Conservation (phyloP, 352 stramenopile genomes). For the Globisporangium viniferum region DNA sequence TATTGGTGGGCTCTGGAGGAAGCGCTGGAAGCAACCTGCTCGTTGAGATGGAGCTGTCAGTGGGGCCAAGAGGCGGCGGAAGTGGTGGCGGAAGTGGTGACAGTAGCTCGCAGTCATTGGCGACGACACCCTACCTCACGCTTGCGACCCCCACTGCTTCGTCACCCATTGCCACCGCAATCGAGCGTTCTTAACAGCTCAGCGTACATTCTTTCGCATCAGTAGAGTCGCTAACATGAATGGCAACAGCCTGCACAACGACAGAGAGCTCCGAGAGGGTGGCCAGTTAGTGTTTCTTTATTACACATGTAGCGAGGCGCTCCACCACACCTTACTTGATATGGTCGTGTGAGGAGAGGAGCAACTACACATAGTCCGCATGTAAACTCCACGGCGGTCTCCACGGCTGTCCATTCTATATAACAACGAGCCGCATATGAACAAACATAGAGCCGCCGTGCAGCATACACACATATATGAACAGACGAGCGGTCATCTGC, state of each 20-base stretch:
- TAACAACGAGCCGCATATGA: not conserved
- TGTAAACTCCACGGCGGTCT: not conserved
- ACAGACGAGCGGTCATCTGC: too few species aligned
- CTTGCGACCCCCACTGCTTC: not conserved
- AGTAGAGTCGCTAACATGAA: not conserved
- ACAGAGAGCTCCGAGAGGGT: too few species aligned
- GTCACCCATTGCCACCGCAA: not conserved
- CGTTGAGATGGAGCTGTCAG: constrained; percentile 5
- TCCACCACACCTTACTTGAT: too few species aligned
- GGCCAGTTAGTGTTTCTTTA: too few species aligned
- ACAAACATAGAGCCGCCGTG: not conserved
- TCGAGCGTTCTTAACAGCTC: too few species aligned
- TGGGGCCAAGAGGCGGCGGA: too few species aligned
- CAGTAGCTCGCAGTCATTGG: not conserved
- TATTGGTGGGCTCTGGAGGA: not conserved
- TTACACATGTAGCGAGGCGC: too few species aligned
- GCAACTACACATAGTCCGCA: too few species aligned
- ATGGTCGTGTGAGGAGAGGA: too few species aligned
- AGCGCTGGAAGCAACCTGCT: not conserved
- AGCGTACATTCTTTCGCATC: not conserved
- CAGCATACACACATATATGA: too few species aligned
- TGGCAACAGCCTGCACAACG: too few species aligned
- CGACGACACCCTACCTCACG: constrained; percentile 6
- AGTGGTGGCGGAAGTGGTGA: too few species aligned
- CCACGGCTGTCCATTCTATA: not conserved